Conservation (phyloP, 345 rosid genomes). For the Schrenkiella parvula region DNA sequence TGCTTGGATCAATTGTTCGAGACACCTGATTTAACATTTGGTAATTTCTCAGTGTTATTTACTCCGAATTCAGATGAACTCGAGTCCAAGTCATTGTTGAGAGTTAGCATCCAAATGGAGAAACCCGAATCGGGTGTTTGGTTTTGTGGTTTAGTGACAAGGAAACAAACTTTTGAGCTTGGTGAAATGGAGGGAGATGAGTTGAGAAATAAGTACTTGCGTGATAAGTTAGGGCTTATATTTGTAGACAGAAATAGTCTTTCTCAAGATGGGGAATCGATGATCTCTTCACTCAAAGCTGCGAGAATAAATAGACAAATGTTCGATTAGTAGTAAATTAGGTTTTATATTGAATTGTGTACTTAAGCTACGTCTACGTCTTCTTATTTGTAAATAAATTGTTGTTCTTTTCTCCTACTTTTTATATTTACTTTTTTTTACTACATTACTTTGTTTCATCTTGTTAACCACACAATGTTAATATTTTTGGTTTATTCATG, state of each 20-base stretch:
- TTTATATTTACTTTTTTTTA: no score
- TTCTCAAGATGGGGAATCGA: slow-evolving; percentile 44
- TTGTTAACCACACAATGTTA: no score
- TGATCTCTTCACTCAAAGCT: slow-evolving; percentile 48
- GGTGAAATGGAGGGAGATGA: slow-evolving; percentile 49
- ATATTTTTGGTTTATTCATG: neutral
- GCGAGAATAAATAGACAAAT: slow-evolving; percentile 37
- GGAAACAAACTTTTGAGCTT: slow-evolving; percentile 51
- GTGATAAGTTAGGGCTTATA: slow-evolving; percentile 32
- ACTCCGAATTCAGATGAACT: slow-evolving; percentile 49
- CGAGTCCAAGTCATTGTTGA: slow-evolving; percentile 47
- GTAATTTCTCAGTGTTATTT: slow-evolving; percentile 53
- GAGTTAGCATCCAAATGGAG: slow-evolving; percentile 38
- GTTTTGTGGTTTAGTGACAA: slow-evolving; percentile 51
- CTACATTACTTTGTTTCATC: no score
- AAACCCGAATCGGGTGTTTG: slow-evolving; percentile 30
- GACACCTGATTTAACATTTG: slow-evolving; percentile 51
- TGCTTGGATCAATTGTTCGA: slow-evolving; percentile 44
- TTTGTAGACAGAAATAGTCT: slow-evolving; percentile 50
- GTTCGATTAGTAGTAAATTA: neutral
- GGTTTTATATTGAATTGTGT: neutral
- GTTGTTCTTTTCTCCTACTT: no score
- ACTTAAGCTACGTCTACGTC: neutral
- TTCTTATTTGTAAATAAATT: neutral
- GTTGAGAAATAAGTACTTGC: slow-evolving; percentile 43